These are phyloP conservation scores for Naganishia sp. DNA, from an alignment of 1,284 basidiomycete species.

Conservation along the genomic window DNA sequence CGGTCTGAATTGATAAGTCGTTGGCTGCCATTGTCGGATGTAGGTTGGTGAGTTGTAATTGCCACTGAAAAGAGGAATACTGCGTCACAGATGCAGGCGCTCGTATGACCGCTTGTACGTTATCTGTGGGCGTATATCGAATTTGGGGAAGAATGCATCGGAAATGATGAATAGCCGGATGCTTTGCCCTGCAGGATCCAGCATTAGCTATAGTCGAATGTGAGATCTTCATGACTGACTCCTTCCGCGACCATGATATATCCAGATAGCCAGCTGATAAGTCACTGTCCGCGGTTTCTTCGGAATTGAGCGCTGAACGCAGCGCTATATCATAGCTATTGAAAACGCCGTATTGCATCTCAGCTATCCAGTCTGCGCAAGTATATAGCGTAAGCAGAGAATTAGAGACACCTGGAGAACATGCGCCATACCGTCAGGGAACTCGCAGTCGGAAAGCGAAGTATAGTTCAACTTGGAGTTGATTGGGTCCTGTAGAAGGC, in stretches of 20 bases:
- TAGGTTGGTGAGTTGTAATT: conserved; percentile 43
- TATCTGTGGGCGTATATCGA: conserved; percentile 32
- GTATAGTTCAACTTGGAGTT: conserved; percentile 9
- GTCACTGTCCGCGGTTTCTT: not conserved
- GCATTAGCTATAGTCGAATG: not conserved
- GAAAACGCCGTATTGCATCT: conserved; percentile 13
- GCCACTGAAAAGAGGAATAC: conserved; percentile 42
- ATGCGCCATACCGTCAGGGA: conserved; percentile 14
- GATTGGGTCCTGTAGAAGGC: not conserved
- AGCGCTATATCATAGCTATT: conserved; percentile 11
- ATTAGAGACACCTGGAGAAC: not conserved
- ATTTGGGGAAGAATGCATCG: conserved; percentile 27
- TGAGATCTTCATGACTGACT: not conserved
- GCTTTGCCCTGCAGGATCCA: not conserved
- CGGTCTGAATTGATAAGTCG: conserved; percentile 39
- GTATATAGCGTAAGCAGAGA: not conserved
- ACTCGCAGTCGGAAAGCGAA: conserved; percentile 4
- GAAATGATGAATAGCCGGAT: conserved; percentile 18
- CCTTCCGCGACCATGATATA: conserved; percentile 19
- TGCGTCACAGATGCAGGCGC: conserved; percentile 35
- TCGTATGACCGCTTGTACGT: conserved; percentile 39
- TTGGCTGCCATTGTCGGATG: conserved; percentile 42
- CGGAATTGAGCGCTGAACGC: not conserved
- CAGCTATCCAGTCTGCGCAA: conserved; percentile 13
- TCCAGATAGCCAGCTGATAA: conserved; percentile 8